Evolutionary conservation across 352 stramenopile genomes (phyloP).

Genomic region (Phytopythium cucurbitacearum): DNA sequence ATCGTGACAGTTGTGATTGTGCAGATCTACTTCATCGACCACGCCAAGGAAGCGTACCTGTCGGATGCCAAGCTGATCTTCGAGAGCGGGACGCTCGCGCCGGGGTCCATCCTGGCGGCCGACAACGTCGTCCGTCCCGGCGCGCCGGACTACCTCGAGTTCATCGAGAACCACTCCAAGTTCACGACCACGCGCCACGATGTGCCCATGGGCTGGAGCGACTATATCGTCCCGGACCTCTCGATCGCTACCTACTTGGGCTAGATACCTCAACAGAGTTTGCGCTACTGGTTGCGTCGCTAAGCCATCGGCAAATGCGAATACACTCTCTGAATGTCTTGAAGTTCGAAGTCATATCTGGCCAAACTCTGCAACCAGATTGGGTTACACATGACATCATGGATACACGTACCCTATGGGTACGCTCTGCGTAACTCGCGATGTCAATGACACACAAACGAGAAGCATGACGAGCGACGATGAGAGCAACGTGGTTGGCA

Average conservation of each 20-base stretch:
- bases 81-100: slow-evolving; percentile 22
- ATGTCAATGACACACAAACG: too few relatives aligned
- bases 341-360: too few relatives aligned
- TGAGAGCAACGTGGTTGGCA: slow-evolving; percentile 30
- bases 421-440: too few relatives aligned
- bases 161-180: slow-evolving; percentile 18
- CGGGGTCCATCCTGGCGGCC: slow-evolving; percentile 21
- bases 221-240: not conserved
- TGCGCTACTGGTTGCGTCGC: not conserved
- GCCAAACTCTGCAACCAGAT: too few relatives aligned
- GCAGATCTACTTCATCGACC: slow-evolving; percentile 48
- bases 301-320: too few relatives aligned
- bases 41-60: slow-evolving; percentile 36
- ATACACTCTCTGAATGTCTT: too few relatives aligned
- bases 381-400: too few relatives aligned
- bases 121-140: slow-evolving; percentile 34
- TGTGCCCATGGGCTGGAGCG: slow-evolving; percentile 2
- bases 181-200: slow-evolving; percentile 16
- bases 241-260: slow-evolving; percentile 9
- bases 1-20: not conserved
- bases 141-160: slow-evolving; percentile 30
- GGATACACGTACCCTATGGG: too few relatives aligned
- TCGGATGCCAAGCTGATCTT: slow-evolving; percentile 36
- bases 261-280: not conserved
- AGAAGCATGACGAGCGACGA: not conserved